Percentiles rank a stretch among this genome's conserved stretches.
These are phyloP conservation scores for Ambrosia hybrid DNA, from an alignment of 140 eudicot genomes.

Conservation along the genomic window DNA sequence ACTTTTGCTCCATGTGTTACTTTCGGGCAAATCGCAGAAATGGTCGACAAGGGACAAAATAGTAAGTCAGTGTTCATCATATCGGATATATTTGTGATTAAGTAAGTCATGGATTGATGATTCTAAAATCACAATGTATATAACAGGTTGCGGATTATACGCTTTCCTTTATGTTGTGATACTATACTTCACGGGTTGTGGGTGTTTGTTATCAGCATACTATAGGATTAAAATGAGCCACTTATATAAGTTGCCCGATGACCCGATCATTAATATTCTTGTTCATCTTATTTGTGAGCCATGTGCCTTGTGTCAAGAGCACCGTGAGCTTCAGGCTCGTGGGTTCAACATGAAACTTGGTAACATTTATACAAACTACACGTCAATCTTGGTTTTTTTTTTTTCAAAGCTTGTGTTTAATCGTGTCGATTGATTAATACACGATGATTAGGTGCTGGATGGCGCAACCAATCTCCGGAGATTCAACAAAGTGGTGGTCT, in stretches of 20 bases:
- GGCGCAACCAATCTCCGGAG: slow-evolving; percentile 36
- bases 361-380: background rate
- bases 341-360: slow-evolving; percentile 42
- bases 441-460: slow-evolving; percentile 47
- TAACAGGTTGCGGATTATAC: slow-evolving; percentile 27
- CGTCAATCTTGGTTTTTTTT: too few species aligned
- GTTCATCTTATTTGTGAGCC: slow-evolving; percentile 40
- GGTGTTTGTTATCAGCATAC: slow-evolving; percentile 37
- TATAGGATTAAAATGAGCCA: slow-evolving; percentile 37
- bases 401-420: too few species aligned
- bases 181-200: slow-evolving; percentile 37
- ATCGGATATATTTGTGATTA: background rate
- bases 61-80: slow-evolving; percentile 26
- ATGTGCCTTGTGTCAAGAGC: slow-evolving; percentile 47
- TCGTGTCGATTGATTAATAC: too few species aligned
- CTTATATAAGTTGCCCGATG: slow-evolving; percentile 32
- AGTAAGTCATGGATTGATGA: background rate
- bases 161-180: slow-evolving; percentile 27
- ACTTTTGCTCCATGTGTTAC: slow-evolving; percentile 47
- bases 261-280: slow-evolving; percentile 31
- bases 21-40: slow-evolving; percentile 52
- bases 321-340: slow-evolving; percentile 45
- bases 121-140: background rate
- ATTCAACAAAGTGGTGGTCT: slow-evolving; percentile 41
- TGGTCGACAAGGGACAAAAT: slow-evolving; percentile 39